Base-by-base conservation (phyloP, 75 land plant species). In the Larix kaempferi region DNA sequence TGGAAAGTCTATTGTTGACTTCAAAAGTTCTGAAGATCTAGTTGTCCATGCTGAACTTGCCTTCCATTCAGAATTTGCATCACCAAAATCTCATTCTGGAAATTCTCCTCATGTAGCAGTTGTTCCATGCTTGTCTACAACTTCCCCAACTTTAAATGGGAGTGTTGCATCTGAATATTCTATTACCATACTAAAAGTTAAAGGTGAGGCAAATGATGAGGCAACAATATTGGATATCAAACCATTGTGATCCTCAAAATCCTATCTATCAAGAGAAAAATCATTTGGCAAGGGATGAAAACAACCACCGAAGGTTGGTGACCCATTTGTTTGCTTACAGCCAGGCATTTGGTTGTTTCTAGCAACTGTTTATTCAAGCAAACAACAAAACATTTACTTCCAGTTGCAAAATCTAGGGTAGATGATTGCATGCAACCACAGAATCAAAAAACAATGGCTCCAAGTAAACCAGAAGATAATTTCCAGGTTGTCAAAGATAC, bases 191-290 rank as follows among this genome's bases (percentile, higher is more conserved):
- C 5, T 65, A 39, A 65, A 65, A 65, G 69, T 65, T 37, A 33
- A 65, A 65, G 29, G 69, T 65, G 69, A 65, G 21, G 41, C 4
- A 33, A 69, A 69, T n/a, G 72, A 69, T 39, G 72, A 69, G 39
- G 11, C 52, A 69, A 27, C 22, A 39, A 39, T 39, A 52, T 6
- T 69, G 72, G 72, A 69, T 69, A 52, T 39, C 44, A 69, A 69
- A 17, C 22, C 72, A 69, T 39, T 22, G 41, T 15, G 1, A 11
- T 69, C 11, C 52, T 41, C 72, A 39, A 37, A 69, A 21, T 10
- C 72, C 21, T 16, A 69, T 69, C 41, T n/a, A 41, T 21, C 11
- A 35, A 69, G 52, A 69, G 72, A 69, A 6, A 69, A 19, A 39
- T 69, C 2, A 3, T 4, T 7, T 39, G 49, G 22, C 12, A 22